Evolutionary conservation across 306 rosid species (phyloP).

Genomic region (Pyrus communis): DNA sequence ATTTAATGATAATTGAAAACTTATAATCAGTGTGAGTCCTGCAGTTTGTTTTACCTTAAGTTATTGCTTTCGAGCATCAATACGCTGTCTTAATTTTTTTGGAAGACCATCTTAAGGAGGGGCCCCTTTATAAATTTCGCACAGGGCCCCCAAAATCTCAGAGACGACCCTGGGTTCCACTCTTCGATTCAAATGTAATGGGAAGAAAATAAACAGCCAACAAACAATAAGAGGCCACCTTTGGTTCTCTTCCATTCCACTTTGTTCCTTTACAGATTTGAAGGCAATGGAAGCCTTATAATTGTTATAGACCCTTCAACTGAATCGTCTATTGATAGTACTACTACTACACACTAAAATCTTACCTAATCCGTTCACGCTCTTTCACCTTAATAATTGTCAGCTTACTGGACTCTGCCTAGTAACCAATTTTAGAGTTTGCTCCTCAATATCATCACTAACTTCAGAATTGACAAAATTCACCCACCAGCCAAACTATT

Average conservation of each 20-base stretch:
- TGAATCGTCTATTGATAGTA: background rate
- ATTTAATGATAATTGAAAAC: no score
- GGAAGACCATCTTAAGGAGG: no score
- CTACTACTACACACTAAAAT: background rate
- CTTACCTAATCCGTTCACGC: background rate
- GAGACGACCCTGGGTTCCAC: background rate
- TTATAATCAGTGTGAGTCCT: no score
- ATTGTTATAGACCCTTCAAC: background rate
- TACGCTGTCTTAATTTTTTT: no score
- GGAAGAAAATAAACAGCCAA: background rate
- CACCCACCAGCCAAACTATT: background rate
- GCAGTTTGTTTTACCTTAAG: no score
- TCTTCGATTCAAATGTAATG: background rate
- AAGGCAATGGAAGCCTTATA: background rate
- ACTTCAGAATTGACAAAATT: background rate
- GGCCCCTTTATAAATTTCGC: no score
- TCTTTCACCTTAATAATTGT: background rate
- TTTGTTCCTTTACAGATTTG: background rate
- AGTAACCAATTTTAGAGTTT: background rate
- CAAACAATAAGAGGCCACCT: background rate
- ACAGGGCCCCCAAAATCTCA: no score
- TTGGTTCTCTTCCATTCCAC: background rate
- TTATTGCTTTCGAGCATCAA: no score
- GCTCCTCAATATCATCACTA: background rate
- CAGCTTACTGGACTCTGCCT: background rate